Evolutionary conservation across 768 basidiomycete genomes (phyloP).

Genomic region (Termitomyces sp.): DNA sequence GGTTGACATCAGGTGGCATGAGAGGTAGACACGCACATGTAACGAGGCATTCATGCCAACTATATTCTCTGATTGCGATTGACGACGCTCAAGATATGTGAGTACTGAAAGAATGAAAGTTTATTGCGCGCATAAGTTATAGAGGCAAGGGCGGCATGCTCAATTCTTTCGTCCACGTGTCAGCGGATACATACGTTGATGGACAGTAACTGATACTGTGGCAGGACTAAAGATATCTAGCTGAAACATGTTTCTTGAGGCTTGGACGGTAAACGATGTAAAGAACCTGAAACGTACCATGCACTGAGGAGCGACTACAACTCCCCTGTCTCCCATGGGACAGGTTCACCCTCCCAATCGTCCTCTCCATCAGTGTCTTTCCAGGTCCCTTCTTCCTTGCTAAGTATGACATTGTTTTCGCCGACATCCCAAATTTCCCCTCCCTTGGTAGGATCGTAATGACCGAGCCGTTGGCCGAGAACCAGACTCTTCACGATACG

Average conservation of each 20-base stretch:
- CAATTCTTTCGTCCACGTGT: not conserved
- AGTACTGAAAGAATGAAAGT: conserved; percentile 7
- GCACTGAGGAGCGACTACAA: conserved; percentile 31
- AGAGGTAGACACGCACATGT: conserved; percentile 8
- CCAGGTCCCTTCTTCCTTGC: conserved; percentile 17
- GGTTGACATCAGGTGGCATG: conserved; percentile 4
- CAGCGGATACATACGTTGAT: conserved; percentile 1
- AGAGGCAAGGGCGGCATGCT: conserved; percentile 1
- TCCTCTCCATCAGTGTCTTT: conserved; percentile 40
- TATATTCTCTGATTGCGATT: not conserved
- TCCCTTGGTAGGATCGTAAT: conserved; percentile 59
- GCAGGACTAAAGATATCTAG: conserved; percentile 1
- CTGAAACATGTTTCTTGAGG: conserved; percentile 12
- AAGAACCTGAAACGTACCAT: conserved; percentile 13
- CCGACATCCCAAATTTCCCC: conserved; percentile 77
- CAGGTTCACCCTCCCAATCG: conserved; percentile 79
- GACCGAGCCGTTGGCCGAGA: conserved; percentile 47
- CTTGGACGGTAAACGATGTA: conserved; percentile 3
- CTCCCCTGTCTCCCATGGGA: conserved; percentile 79
- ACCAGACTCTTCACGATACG: conserved; percentile 54
- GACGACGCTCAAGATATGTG: not conserved
- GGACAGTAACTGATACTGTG: not conserved
- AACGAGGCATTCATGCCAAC: conserved; percentile 7
- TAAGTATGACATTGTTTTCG: conserved; percentile 40
- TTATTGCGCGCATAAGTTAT: not conserved